Evolutionary conservation across 345 rosid species (phyloP).

Genomic region (Eucalyptus paniculata): DNA sequence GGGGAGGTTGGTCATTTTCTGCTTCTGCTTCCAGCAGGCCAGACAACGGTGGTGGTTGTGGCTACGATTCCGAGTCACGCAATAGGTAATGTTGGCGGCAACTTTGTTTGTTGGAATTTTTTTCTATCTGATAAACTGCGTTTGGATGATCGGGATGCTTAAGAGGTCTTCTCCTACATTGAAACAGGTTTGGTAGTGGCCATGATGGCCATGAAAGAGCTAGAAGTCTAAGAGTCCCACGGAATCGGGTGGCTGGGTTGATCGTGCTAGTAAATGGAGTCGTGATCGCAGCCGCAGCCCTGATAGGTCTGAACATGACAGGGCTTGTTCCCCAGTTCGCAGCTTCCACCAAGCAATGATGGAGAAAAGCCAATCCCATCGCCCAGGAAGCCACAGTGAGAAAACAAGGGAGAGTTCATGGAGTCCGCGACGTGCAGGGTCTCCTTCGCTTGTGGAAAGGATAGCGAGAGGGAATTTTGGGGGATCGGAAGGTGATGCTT

Average conservation of each 20-base stretch:
- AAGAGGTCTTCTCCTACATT: background rate
- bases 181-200: background rate
- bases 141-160: background rate
- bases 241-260: conserved; percentile 22
- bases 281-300: no score
- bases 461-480: no score
- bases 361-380: no score
- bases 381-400: no score
- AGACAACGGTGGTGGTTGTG: conserved; percentile 34
- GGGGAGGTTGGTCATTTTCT: conserved; percentile 15
- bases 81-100: conserved; percentile 31
- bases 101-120: background rate
- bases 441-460: no score
- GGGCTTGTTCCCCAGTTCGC: no score
- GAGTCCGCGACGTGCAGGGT: no score
- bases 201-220: conserved; percentile 6
- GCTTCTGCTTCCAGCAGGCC: background rate
- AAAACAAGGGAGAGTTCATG: no score
- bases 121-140: background rate
- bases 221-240: conserved; percentile 12
- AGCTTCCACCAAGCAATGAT: no score
- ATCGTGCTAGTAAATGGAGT: background rate
- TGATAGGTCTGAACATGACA: no score
- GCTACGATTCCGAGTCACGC: conserved; percentile 26
- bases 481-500: no score